phyloP scores from a whole-genome alignment of 495 filamentous ascomycete species.

The Daldinia childiae region DNA sequence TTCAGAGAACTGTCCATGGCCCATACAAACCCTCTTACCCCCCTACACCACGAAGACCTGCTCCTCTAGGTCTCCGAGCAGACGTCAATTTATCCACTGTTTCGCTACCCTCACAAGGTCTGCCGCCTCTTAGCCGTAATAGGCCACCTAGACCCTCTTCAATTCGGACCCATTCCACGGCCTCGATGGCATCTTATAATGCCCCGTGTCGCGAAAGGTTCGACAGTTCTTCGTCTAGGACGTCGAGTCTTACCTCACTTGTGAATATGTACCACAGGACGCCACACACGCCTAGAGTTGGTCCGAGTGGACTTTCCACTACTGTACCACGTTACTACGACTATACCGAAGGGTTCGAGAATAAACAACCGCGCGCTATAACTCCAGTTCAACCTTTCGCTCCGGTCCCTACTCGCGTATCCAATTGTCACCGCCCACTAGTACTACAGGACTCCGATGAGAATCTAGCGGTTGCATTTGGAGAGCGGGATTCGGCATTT shows the following conservation, averaged over 20 bases:
- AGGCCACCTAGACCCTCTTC: constrained; percentile 29
- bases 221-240: constrained; percentile 41
- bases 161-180: constrained; percentile 37
- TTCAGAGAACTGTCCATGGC: constrained; percentile 54
- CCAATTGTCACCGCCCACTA: constrained; percentile 42
- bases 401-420: constrained; percentile 48
- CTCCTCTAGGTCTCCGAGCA: constrained; percentile 43
- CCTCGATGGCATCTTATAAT: constrained; percentile 43
- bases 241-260: constrained; percentile 54
- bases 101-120: constrained; percentile 45
- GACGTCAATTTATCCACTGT: constrained; percentile 53
- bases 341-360: constrained; percentile 62
- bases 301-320: constrained; percentile 25
- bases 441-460: constrained; percentile 44
- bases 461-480: constrained; percentile 35
- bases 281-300: constrained; percentile 32
- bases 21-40: constrained; percentile 54
- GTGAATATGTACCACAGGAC: constrained; percentile 52
- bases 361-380: constrained; percentile 24
- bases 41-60: constrained; percentile 48
- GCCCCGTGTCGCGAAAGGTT: constrained; percentile 37
- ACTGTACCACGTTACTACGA: constrained; percentile 58
- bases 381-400: constrained; percentile 45
- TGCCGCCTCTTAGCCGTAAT: constrained; percentile 39
- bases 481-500: constrained; percentile 39